These are phyloP conservation scores for Colletotrichum godetiae DNA, from an alignment of 2,329 filamentous ascomycete genomes.

Conservation along the genomic window DNA sequence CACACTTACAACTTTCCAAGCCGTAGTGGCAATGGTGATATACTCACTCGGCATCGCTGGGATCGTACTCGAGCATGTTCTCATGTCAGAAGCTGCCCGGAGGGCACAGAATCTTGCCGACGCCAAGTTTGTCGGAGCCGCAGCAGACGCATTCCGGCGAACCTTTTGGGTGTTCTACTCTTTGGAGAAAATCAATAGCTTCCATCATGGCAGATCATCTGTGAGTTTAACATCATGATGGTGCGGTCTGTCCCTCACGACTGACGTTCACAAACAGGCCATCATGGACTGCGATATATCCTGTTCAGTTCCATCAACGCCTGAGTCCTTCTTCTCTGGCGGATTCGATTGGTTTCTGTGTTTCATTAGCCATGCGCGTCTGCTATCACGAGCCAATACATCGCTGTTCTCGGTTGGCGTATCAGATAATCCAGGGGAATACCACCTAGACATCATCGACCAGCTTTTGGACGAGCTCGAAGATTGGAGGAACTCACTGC, in stretches of 20 bases:
- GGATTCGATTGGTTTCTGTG: constrained; percentile 49
- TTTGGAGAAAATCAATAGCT: constrained; percentile 49
- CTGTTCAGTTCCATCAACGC: constrained; percentile 46
- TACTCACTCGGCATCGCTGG: constrained; percentile 43
- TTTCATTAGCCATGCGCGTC: constrained; percentile 43
- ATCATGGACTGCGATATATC: constrained; percentile 52
- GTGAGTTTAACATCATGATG: constrained; percentile 37
- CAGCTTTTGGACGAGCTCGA: constrained; percentile 43
- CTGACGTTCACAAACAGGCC: constrained; percentile 42
- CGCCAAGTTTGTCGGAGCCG: constrained; percentile 35
- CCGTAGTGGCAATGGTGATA: constrained; percentile 45
- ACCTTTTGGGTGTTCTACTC: constrained; percentile 54
- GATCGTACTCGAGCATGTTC: constrained; percentile 39
- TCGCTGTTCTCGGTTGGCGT: constrained; percentile 49
- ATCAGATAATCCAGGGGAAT: constrained; percentile 38
- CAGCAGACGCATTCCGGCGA: constrained; percentile 39
- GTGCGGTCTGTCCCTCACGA: constrained; percentile 39
- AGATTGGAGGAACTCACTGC: constrained; percentile 43
- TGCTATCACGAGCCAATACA: constrained; percentile 47
- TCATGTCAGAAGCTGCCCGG: constrained; percentile 45
- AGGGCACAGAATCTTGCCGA: constrained; percentile 44
- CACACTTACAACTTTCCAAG: constrained; percentile 44
- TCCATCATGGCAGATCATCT: constrained; percentile 45
- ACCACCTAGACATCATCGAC: constrained; percentile 42
- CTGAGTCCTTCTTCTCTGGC: constrained; percentile 44